Percentiles rank a stretch among this genome's conserved stretches.
phyloP scores from a whole-genome alignment of 257 asterid genomes.

The Solanum pennellii region DNA sequence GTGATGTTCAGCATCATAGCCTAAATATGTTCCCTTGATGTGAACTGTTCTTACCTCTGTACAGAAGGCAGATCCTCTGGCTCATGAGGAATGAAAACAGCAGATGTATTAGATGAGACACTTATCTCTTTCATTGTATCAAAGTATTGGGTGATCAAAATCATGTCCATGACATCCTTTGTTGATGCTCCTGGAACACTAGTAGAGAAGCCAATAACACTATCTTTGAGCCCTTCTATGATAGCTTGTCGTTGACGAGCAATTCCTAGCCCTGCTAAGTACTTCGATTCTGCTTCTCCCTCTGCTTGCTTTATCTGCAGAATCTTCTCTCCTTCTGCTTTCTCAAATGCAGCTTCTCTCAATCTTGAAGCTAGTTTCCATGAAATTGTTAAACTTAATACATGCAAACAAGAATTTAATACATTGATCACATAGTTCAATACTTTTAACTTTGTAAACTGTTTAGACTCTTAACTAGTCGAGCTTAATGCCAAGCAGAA shows the following conservation, averaged over 20 bases:
- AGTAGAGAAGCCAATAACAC: constrained; percentile 5
- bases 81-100: constrained; percentile 15
- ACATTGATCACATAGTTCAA: background rate
- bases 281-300: constrained; percentile 16
- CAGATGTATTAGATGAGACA: constrained; percentile 9
- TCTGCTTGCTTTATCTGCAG: constrained; percentile 22
- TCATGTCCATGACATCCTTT: constrained; percentile 21
- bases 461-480: too few species aligned
- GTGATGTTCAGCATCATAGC: background rate
- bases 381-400: background rate
- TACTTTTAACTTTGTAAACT: background rate
- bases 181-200: constrained; percentile 14
- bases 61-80: constrained; percentile 5
- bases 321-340: constrained; percentile 19
- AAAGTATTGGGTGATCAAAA: constrained; percentile 17
- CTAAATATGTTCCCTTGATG: background rate
- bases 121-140: constrained; percentile 21
- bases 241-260: constrained; percentile 22
- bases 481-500: background rate
- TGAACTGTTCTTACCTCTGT: constrained; percentile 9
- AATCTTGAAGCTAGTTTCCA: constrained; percentile 9
- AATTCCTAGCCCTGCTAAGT: constrained; percentile 17
- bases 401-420: background rate
- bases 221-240: constrained; percentile 14
- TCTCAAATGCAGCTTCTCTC: constrained; percentile 13